Evolutionary conservation across 202 grass and related monocot species (phyloP).

Genomic region (Setaria viridis): DNA sequence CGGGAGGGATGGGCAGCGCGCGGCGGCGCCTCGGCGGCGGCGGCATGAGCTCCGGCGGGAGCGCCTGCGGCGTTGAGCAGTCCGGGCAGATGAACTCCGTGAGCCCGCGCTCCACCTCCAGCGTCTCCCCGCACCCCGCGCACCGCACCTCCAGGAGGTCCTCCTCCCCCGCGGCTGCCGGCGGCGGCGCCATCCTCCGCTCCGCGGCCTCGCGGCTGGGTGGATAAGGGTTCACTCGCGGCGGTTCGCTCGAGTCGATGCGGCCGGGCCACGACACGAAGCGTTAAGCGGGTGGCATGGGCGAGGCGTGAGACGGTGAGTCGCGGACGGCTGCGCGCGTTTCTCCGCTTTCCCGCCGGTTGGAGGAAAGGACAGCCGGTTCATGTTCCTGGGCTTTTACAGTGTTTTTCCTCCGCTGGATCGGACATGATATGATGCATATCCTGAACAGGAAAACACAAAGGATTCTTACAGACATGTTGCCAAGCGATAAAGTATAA

Average conservation of each 20-base stretch:
- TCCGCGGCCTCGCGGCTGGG: background rate
- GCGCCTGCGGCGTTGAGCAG: conserved; percentile 55
- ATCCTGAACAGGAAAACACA: too few relatives aligned
- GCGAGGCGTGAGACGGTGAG: too few relatives aligned
- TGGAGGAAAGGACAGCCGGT: too few relatives aligned
- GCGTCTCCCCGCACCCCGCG: conserved; percentile 52
- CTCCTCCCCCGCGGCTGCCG: background rate
- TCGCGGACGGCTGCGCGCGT: too few relatives aligned
- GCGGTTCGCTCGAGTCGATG: background rate
- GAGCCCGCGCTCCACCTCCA: conserved; percentile 60
- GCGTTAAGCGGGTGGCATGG: too few relatives aligned
- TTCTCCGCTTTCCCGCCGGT: too few relatives aligned
- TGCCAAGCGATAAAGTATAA: too few relatives aligned
- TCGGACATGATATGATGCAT: too few relatives aligned
- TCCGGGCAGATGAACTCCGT: conserved; percentile 63
- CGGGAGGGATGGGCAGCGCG: background rate
- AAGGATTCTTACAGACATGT: too few relatives aligned
- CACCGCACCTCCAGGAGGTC: conserved; percentile 45
- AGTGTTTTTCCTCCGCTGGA: too few relatives aligned
- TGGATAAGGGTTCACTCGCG: background rate
- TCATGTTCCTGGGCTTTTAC: too few relatives aligned
- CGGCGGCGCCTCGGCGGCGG: conserved; percentile 39
- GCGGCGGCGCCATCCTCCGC: background rate
- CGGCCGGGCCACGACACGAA: too few relatives aligned
- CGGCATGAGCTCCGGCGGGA: conserved; percentile 63